Conservation (phyloP, 768 basidiomycete genomes). For the Termitomyces sp. region DNA sequence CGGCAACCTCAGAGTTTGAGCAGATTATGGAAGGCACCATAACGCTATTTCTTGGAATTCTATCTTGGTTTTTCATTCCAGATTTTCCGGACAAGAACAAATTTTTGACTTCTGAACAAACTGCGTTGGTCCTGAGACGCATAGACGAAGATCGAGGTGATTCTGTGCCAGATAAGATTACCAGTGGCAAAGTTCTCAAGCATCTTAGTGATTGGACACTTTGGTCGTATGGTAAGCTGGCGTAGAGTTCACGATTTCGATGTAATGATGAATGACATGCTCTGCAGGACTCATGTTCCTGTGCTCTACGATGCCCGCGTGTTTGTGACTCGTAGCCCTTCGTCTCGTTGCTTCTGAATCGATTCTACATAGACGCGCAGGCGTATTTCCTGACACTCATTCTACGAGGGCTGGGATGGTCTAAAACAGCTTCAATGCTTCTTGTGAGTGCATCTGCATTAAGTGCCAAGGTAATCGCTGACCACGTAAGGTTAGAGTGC, state of each 20-base stretch:
- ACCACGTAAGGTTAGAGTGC: conserved; percentile 27
- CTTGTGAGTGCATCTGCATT: conserved; percentile 23
- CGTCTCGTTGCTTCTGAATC: neutral
- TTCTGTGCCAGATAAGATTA: conserved; percentile 38
- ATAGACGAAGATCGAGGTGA: conserved; percentile 49
- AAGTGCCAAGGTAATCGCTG: neutral
- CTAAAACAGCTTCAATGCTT: conserved; percentile 29
- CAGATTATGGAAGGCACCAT: conserved; percentile 42
- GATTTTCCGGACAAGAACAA: conserved; percentile 43
- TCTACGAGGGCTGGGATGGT: conserved; percentile 41
- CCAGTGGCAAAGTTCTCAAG: conserved; percentile 26
- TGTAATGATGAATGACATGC: neutral
- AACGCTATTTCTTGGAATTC: conserved; percentile 33
- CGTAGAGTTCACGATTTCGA: neutral
- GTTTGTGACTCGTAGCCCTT: conserved; percentile 17
- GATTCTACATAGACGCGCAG: conserved; percentile 26
- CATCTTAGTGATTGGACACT: conserved; percentile 42
- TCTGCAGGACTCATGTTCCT: conserved; percentile 36
- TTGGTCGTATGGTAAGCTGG: conserved; percentile 38
- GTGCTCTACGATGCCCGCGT: conserved; percentile 39
- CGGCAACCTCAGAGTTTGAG: neutral
- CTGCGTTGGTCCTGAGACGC: conserved; percentile 36
- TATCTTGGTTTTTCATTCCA: conserved; percentile 38
- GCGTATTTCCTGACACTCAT: conserved; percentile 45
- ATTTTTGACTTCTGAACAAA: conserved; percentile 38